Base-by-base conservation (phyloP, 2,329 filamentous ascomycete species). In the Aureobasidium pullulans region DNA sequence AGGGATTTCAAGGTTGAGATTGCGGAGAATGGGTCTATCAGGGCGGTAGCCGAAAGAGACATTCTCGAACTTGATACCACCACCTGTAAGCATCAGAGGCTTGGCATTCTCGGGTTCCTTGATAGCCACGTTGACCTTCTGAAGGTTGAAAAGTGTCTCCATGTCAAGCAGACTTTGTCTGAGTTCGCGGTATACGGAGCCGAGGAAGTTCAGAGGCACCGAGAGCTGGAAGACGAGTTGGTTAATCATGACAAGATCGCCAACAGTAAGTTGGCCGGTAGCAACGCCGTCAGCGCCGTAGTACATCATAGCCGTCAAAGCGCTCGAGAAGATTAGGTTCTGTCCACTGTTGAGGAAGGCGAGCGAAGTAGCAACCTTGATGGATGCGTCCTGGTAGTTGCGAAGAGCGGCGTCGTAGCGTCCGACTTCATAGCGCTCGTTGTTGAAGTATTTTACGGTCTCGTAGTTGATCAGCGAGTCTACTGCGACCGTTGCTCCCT, bases 361-460 rank as follows among this genome's bases (percentile, higher is more conserved):
- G 43, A 99, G 77, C 3, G 93, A 97, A 0, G 94, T 99, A 9
- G 90, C 90, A 36, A 99, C 89, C 71, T 97, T 97, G 78, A 99
- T 97, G 15, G 91, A 96, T 60, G 91, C 92, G 71, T 88, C 88
- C 72, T 99, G 90, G 72, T 99, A 99, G 61, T 87, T 82, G 64
- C 86, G 82, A 28, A 99, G 78, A 0, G 94, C 91, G 66, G 86
- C 84, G 73, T 97, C 92, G 72, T 99, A 99, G 43, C 94, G 84
- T 34, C 83, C 82, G 44, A 96, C 90, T 76, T 99, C 94, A 65
- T 91, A 97, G 65, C 88, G 90, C 70, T 99, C 95, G 69, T 99
- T 99, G 78, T 99, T 99, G 77, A 97, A 99, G 77, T 97, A 96
- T 70, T 99, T 99, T 70, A 99, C 94, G 13, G 95, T 93, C 74